Evolutionary conservation across 768 basidiomycete genomes (phyloP).

Genomic region (Rhodosporidiobolus odoratus): DNA sequence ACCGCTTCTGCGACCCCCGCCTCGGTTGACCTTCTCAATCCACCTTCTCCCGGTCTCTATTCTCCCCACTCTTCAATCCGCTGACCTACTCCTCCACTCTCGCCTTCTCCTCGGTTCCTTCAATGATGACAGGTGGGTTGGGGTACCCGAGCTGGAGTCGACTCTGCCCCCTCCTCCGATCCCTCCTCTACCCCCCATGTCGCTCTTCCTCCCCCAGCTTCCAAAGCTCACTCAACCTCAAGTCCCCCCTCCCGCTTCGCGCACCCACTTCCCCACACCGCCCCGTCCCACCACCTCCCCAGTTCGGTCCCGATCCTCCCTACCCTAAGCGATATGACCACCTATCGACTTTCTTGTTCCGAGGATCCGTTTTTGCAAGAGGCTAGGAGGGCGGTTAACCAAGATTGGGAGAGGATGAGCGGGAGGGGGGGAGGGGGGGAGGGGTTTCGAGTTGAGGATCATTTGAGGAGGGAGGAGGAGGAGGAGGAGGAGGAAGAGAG

Average conservation of each 20-base stretch:
- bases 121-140: conserved; percentile 84
- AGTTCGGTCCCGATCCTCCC: not conserved
- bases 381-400: not conserved
- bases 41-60: conserved; percentile 10
- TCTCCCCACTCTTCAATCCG: too few species aligned
- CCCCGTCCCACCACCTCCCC: not conserved
- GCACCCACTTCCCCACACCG: not conserved
- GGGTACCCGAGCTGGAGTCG: conserved; percentile 84
- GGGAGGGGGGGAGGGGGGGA: not conserved
- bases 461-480: too few species aligned
- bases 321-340: not conserved
- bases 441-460: not conserved
- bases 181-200: not conserved
- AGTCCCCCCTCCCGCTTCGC: not conserved
- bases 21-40: conserved; percentile 1
- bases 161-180: not conserved
- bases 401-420: not conserved
- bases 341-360: not conserved
- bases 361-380: not conserved
- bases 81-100: too few species aligned
- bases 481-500: too few species aligned
- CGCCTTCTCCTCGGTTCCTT: too few species aligned
- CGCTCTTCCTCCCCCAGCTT: not conserved
- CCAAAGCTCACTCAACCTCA: not conserved
- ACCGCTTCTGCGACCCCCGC: too few species aligned